Percentiles rank a stretch among this genome's conserved stretches.
phyloP scores from a whole-genome alignment of 768 basidiomycete species.

The Chalciporus piperatus region DNA sequence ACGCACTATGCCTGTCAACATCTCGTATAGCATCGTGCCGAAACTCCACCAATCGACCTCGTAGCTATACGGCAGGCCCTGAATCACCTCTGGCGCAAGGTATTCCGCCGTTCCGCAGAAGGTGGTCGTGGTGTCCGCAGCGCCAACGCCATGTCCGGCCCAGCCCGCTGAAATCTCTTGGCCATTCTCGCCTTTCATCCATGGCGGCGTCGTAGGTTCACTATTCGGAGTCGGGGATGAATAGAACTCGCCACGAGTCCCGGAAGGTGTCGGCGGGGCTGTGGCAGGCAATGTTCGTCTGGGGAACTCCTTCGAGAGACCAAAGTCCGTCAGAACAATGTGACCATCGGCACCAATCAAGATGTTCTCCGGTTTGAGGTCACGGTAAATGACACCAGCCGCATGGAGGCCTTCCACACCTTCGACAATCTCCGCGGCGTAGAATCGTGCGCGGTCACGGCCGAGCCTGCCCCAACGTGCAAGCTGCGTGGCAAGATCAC shows the following conservation, averaged over 20 bases:
- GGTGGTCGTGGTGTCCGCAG: slow-evolving; percentile 70
- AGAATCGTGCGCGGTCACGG: slow-evolving; percentile 92
- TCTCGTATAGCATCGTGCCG: slow-evolving; percentile 97
- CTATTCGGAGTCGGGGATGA: slow-evolving; percentile 38
- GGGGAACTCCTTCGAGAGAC: slow-evolving; percentile 88
- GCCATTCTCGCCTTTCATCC: slow-evolving; percentile 68
- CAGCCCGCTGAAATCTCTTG: slow-evolving; percentile 55
- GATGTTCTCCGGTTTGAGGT: slow-evolving; percentile 96
- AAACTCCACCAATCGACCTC: slow-evolving; percentile 99
- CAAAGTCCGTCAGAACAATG: slow-evolving; percentile 96
- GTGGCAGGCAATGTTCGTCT: slow-evolving; percentile 45
- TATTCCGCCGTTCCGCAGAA: slow-evolving; percentile 98
- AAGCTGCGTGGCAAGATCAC: slow-evolving; percentile 96
- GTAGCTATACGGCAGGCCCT: slow-evolving; percentile 85
- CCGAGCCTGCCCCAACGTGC: slow-evolving; percentile 94
- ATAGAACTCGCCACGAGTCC: slow-evolving; percentile 51
- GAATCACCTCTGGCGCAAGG: slow-evolving; percentile 94
- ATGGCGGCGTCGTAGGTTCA: slow-evolving; percentile 58
- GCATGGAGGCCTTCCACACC: slow-evolving; percentile 93
- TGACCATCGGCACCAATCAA: slow-evolving; percentile 93
- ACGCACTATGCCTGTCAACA: slow-evolving; percentile 89
- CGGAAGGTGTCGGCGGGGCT: slow-evolving; percentile 58
- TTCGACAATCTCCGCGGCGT: slow-evolving; percentile 95
- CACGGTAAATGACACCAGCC: slow-evolving; percentile 94
- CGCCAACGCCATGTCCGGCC: slow-evolving; percentile 50